These are phyloP conservation scores for Neurospora crassa DNA, from an alignment of 2,329 filamentous ascomycete species.

Conservation along the genomic window DNA sequence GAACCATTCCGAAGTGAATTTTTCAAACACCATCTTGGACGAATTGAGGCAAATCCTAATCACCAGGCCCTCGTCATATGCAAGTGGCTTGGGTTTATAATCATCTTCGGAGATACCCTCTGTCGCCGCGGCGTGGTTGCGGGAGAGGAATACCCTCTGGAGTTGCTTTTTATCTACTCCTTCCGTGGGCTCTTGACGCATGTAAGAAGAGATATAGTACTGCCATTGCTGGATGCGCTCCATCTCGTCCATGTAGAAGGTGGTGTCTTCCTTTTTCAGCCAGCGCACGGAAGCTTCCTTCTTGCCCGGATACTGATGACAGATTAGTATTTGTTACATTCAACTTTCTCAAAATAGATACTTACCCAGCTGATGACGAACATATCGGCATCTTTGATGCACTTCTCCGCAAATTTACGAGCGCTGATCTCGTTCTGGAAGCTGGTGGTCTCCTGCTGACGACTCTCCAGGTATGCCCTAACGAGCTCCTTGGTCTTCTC, in stretches of 20 bases:
- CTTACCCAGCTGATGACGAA: conserved; percentile 88
- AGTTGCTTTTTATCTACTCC: conserved; percentile 58
- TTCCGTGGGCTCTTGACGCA: conserved; percentile 80
- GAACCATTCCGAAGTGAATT: conserved; percentile 60
- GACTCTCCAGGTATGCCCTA: conserved; percentile 73
- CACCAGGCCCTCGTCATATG: conserved; percentile 57
- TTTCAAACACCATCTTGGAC: conserved; percentile 70
- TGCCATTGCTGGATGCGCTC: conserved; percentile 79
- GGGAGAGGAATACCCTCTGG: conserved; percentile 59
- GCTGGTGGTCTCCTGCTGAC: conserved; percentile 75
- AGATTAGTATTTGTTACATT: conserved; percentile 22
- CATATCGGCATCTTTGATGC: conserved; percentile 84
- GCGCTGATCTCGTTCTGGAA: conserved; percentile 85
- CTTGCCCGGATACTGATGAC: conserved; percentile 52
- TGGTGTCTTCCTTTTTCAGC: conserved; percentile 58
- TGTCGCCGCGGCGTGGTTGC: conserved; percentile 55
- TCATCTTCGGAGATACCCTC: conserved; percentile 56
- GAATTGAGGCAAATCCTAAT: conserved; percentile 69
- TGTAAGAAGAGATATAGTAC: conserved; percentile 90
- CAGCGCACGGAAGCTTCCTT: conserved; percentile 63
- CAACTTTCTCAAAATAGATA: conserved; percentile 18
- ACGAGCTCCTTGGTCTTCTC: conserved; percentile 91
- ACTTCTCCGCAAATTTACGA: conserved; percentile 84
- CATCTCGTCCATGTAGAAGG: conserved; percentile 84
- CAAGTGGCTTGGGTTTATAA: conserved; percentile 48